These are phyloP conservation scores for Ceratobasidium sp. DNA, from an alignment of 1,284 basidiomycete species.

Conservation along the genomic window DNA sequence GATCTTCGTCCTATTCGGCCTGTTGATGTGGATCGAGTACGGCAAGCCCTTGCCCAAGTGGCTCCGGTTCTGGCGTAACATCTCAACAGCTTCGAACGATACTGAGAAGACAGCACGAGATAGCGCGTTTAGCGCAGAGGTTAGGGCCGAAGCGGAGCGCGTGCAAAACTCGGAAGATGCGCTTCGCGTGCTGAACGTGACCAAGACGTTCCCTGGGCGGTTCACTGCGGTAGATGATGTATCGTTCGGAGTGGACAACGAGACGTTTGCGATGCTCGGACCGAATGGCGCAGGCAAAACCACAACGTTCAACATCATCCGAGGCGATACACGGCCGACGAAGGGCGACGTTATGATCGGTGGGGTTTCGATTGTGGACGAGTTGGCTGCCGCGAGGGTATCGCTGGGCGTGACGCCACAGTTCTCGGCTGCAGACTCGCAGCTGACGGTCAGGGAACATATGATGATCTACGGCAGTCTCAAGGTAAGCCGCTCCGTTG, in stretches of 20 bases:
- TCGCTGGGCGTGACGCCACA: slow-evolving; percentile 85
- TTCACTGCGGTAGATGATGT: slow-evolving; percentile 80
- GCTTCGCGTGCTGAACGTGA: slow-evolving; percentile 74
- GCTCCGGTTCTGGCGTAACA: slow-evolving; percentile 30
- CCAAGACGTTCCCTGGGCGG: slow-evolving; percentile 70
- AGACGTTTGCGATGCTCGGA: slow-evolving; percentile 81
- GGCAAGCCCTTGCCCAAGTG: slow-evolving; percentile 61
- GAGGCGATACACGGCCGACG: slow-evolving; percentile 74
- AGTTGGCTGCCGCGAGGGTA: slow-evolving; percentile 73
- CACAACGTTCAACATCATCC: slow-evolving; percentile 81
- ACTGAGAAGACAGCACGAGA: background rate
- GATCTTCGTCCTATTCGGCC: slow-evolving; percentile 65
- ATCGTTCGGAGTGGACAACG: slow-evolving; percentile 74
- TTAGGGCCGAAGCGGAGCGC: slow-evolving; percentile 67
- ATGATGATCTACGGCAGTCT: slow-evolving; percentile 63
- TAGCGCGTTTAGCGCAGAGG: slow-evolving; percentile 61
- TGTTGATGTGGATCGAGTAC: slow-evolving; percentile 75
- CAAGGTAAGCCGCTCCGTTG: slow-evolving; percentile 43
- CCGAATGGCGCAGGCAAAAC: slow-evolving; percentile 87
- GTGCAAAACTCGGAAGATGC: slow-evolving; percentile 68
- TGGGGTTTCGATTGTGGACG: slow-evolving; percentile 71
- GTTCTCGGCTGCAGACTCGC: slow-evolving; percentile 84
- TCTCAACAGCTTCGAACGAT: slow-evolving; percentile 34
- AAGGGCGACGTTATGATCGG: slow-evolving; percentile 76
- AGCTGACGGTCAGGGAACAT: slow-evolving; percentile 83